Percentiles rank a stretch among this genome's conserved stretches.
Evolutionary conservation across 441 rosid genomes (phyloP).

Genomic region (Arabidopsis hybrid): DNA sequence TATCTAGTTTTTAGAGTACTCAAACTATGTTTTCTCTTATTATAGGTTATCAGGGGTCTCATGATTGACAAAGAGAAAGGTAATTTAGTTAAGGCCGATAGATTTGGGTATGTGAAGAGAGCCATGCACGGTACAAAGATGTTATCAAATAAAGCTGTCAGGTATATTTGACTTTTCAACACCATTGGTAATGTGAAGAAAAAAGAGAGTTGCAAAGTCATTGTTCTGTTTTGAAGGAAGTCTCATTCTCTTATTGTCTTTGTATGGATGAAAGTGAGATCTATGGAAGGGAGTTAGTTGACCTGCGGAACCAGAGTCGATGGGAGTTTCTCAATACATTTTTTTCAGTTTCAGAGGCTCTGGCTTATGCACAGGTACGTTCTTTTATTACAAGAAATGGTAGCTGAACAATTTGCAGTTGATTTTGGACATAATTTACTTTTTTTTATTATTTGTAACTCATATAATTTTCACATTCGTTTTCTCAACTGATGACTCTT

Average conservation of each 20-base stretch:
- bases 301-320: slow-evolving; percentile 86
- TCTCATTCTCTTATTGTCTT: slow-evolving; percentile 48
- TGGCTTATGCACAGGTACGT: slow-evolving; percentile 93
- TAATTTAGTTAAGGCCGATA: slow-evolving; percentile 94
- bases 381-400: neutral
- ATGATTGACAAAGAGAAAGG: slow-evolving; percentile 98
- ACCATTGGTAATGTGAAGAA: slow-evolving; percentile 10
- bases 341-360: slow-evolving; percentile 97
- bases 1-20: slow-evolving; percentile 14
- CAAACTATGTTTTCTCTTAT: slow-evolving; percentile 9
- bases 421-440: neutral
- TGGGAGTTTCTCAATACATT: slow-evolving; percentile 97
- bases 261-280: slow-evolving; percentile 77
- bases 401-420: neutral
- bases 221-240: slow-evolving; percentile 39
- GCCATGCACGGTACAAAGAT: slow-evolving; percentile 96
- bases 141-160: slow-evolving; percentile 88
- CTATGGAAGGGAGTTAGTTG: slow-evolving; percentile 96
- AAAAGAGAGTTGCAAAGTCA: neutral
- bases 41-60: slow-evolving; percentile 91
- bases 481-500: slow-evolving; percentile 9
- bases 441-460: neutral
- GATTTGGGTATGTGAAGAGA: slow-evolving; percentile 94
- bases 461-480: neutral
- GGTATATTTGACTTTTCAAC: slow-evolving; percentile 31